Conservation (phyloP, 306 rosid genomes). For the Cucumis sativus region Cucumber_9930_V3 NC_026656.2:20033001-20033500, state of each 20-base stretch:
- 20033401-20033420: no score
- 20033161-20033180: not conserved
- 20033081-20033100: not conserved
- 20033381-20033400: no score
- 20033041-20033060: not conserved
- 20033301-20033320: no score
- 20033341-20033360: no score
- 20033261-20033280: not conserved
- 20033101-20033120: not conserved
- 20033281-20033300: not conserved
- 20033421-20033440: no score
- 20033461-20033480: no score
- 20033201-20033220: not conserved
- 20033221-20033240: not conserved
- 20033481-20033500: no score
- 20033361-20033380: no score
- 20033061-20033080: not conserved
- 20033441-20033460: no score
- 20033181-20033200: not conserved
- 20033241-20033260: not conserved
- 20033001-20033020: not conserved
- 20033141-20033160: not conserved
- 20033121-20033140: not conserved
- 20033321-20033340: no score
- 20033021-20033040: not conserved